Evolutionary conservation across 2,329 filamentous ascomycete genomes (phyloP), one percentile per base, ranked within the genome.

Genomic region (Aspergillus glaucus): DNA sequence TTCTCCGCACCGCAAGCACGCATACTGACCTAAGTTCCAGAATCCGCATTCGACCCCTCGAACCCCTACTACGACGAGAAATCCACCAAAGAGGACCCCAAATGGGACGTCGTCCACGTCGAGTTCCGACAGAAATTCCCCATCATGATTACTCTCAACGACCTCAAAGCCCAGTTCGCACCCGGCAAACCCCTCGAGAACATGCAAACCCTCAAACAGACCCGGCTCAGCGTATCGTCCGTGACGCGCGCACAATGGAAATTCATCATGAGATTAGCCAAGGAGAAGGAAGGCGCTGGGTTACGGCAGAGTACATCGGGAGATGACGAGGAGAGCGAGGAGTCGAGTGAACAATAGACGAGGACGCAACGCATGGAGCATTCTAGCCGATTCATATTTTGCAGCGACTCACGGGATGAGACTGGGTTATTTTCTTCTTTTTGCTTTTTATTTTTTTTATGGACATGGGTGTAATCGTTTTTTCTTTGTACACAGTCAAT

Each of bases 51-150:
- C 51, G 81, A 93, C 57, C 74, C 81, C 14, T 75, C 79, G 43
- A 80, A 85, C 48, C 85, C 89, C 0, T 96, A 96, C 70, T 94
- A 90, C 65, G 93, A 97, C 62, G 71, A 84, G 1, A 86, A 86
- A 46, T 88, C 87, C 1, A 83, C 80, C 55, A 75, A 79, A 47
- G 75, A 80, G 2, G 80, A 84, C 45, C 86, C 86, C 0, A 88
- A 84, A 60, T 98, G 93, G 93, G 88, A 84, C 46, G 80, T 93
- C 15, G 93, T 97, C 1, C 87, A 94, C 52, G 92, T 97, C 43
- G 79, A 85, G 60, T 96, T 95, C 65, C 82, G 86, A 49, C 84
- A 82, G 65, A 96, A 95, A 69, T 90, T 97, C 58, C 75, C 76
- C 1, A 76, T 82, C 12, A 79, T 83, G 0, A 79, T 97, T 49